Percentiles rank a stretch among this genome's conserved stretches.
Conservation (phyloP, 208 protist genomes). For the Tritrichomonas musculus region DNA sequence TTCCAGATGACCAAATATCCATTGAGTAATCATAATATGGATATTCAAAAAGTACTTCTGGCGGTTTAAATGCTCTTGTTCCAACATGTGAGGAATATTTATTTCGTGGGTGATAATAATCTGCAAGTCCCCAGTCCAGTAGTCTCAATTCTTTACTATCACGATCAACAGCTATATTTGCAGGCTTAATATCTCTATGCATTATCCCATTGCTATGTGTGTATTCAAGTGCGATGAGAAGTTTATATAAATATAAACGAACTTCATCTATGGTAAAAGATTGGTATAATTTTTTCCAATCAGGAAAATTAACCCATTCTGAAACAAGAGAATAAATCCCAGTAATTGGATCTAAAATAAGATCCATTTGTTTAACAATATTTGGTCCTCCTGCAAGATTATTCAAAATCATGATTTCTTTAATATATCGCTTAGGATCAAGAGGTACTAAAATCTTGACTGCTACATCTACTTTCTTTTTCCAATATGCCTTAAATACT, state of each 20-base stretch:
- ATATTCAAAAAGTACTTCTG: slow-evolving; percentile 41
- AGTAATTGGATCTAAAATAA: not conserved
- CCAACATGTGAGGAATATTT: slow-evolving; percentile 44
- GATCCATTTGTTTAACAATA: not conserved
- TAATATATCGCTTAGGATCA: not conserved
- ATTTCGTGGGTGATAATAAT: slow-evolving; percentile 42
- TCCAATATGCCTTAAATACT: not conserved
- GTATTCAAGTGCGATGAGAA: not conserved
- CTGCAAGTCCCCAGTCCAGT: slow-evolving; percentile 44
- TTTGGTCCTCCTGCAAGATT: not conserved
- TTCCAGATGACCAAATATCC: slow-evolving; percentile 44
- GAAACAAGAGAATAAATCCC: not conserved
- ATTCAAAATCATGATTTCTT: slow-evolving; percentile 7
- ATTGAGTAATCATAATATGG: too few species aligned
- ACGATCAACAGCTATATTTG: not conserved
- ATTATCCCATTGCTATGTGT: too few species aligned
- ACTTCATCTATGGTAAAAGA: not conserved
- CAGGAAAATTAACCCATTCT: not conserved
- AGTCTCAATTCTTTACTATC: not conserved
- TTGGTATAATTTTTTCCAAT: not conserved
- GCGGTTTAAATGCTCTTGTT: slow-evolving; percentile 38
- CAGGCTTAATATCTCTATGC: too few species aligned
- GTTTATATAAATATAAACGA: not conserved
- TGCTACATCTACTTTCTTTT: not conserved
- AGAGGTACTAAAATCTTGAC: not conserved